A percentile compares a stretch with the other conserved stretches of the same genome.
Conservation (phyloP, 2,329 filamentous ascomycete species). For the Pleomassaria siparia region DNA sequence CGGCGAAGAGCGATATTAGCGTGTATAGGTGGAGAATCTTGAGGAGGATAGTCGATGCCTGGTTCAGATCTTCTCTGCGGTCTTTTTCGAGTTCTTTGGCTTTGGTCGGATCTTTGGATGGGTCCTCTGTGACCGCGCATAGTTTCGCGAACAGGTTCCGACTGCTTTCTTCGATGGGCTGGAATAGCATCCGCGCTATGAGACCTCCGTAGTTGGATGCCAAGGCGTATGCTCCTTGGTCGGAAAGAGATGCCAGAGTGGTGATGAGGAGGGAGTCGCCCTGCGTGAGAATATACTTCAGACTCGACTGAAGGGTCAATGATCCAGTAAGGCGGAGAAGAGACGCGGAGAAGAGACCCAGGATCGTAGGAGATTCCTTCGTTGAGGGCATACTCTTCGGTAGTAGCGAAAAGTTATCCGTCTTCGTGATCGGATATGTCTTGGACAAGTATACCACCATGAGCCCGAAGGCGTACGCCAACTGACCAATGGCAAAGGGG, state of each 20-base stretch:
- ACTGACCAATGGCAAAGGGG: conserved; percentile 86
- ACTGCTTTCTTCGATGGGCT: conserved; percentile 92
- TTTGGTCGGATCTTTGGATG: neutral
- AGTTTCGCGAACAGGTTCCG: conserved; percentile 86
- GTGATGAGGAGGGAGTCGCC: conserved; percentile 90
- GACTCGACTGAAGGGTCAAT: conserved; percentile 81
- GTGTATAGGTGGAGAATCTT: conserved; percentile 72
- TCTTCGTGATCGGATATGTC: conserved; percentile 58
- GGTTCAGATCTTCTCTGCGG: conserved; percentile 29
- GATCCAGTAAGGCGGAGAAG: conserved; percentile 75
- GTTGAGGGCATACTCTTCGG: conserved; percentile 47
- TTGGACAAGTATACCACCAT: conserved; percentile 69
- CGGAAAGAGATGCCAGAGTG: conserved; percentile 70
- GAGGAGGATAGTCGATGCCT: conserved; percentile 57
- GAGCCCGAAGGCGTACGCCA: conserved; percentile 71
- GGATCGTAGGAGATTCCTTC: conserved; percentile 18
- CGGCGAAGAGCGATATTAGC: conserved; percentile 69
- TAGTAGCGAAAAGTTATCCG: conserved; percentile 70
- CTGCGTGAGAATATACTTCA: conserved; percentile 93
- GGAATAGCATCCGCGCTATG: conserved; percentile 84
- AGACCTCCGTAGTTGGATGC: conserved; percentile 92
- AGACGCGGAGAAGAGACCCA: conserved; percentile 62
- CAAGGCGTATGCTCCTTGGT: conserved; percentile 89
- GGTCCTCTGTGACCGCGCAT: conserved; percentile 50
- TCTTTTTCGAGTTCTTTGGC: conserved; percentile 6